Base-by-base conservation (phyloP, 192 early-diverging fungal species). In the Podila minutissima region DNA sequence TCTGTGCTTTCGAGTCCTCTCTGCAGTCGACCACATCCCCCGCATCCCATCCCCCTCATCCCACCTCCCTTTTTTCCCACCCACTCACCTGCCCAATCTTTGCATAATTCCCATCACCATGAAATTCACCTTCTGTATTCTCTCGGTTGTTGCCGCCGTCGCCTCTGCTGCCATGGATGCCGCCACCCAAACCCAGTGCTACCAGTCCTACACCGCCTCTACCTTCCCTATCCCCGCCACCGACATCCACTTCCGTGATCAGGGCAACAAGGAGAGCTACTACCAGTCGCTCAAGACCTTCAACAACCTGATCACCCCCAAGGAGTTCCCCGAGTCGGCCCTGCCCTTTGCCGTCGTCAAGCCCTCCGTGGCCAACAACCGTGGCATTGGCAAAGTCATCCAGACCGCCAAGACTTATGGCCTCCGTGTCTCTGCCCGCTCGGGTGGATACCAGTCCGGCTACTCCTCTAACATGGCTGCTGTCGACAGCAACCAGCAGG, bases 381-480 rank as follows among this genome's bases (percentile, higher is more conserved):
- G 64, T 9, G 77, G 66, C 3, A 22, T 81, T 26, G 77, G 58
- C 15, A 35, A 55, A 59, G 67, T 53, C 33, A 57, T 81, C 57
- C 67, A 73, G 71, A 24, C 64, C 22, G 70, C 77, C 60, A 73
- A 65, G 77, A 5, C 68, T 61, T 64, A 59, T 48, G 77, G 77
- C 11, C 63, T 81, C 33, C 71, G 77, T 6, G 71, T 81, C 48
- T 81, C 77, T 64, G 77, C 77, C 11, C 66, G 77, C 31, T 81
- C 77, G 0, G 77, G 77, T 20, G 77, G 77, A 3, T 81, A 81
- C 58, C 71, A 73, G 33, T 81, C 77, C 4, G 77, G 77, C 11
- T 81, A 81, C 48, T 73, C 77, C 1, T 46, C 77, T 51, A 81
- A 81, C 46, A 81, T 81, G 77, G 77, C 77, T 15, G 77, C 77